Conservation (phyloP, 805 yeast genomes). For the Saccharomycopsis olivae region DNA sequence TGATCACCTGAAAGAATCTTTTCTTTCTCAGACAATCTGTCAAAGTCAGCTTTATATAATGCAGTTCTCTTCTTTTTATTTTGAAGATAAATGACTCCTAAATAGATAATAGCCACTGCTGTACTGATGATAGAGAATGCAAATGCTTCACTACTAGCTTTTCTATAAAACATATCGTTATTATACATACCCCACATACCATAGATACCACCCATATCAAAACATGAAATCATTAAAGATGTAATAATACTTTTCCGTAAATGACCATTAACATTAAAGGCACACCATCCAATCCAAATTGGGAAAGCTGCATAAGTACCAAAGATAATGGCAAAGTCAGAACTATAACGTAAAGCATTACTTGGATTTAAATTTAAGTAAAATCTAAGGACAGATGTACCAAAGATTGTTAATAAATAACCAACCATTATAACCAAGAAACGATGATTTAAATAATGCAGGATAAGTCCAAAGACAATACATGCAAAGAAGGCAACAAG, state of each 20-base stretch:
- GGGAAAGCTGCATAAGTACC: conserved; percentile 63
- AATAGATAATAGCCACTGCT: conserved; percentile 26
- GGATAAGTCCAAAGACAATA: conserved; percentile 30
- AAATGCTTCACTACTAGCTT: conserved; percentile 19
- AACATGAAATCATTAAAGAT: conserved; percentile 57
- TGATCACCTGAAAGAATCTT: conserved; percentile 15
- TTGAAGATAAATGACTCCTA: conserved; percentile 22
- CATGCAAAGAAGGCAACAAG: background rate
- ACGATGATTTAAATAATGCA: conserved; percentile 35
- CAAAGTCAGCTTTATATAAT: conserved; percentile 10
- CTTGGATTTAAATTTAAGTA: conserved; percentile 34
- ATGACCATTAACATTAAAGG: conserved; percentile 55
- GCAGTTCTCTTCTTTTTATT: conserved; percentile 22
- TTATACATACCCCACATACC: conserved; percentile 34
- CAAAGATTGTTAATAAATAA: conserved; percentile 34
- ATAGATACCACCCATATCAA: conserved; percentile 61
- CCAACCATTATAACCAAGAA: conserved; percentile 21
- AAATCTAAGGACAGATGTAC: conserved; percentile 26
- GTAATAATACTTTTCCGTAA: conserved; percentile 46
- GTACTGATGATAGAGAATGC: conserved; percentile 35
- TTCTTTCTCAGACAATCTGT: conserved; percentile 5
- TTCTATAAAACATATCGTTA: background rate
- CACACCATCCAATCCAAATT: conserved; percentile 54
- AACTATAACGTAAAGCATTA: conserved; percentile 39
- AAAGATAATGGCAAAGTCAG: conserved; percentile 46